phyloP scores from a whole-genome alignment of 2,329 filamentous ascomycete genomes.

The Fusarium pseudocircinatum region DNA sequence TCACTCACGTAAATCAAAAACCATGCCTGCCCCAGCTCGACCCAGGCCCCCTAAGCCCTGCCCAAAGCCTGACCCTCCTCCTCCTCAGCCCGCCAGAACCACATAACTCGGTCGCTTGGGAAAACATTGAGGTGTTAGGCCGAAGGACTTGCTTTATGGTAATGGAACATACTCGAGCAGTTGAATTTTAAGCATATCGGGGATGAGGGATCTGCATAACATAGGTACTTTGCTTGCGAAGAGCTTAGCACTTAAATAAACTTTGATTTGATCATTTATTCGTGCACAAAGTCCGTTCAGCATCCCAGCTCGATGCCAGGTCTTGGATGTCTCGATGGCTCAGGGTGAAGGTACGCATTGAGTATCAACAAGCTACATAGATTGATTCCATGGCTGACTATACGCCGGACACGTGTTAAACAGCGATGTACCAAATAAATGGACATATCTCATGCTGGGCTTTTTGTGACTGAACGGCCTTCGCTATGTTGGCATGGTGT shows the following conservation, averaged over 20 bases:
- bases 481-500: neutral
- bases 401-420: neutral
- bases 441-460: accelerated
- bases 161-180: neutral
- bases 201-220: too few relatives aligned
- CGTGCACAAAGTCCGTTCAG: neutral
- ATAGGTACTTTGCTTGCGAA: neutral
- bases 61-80: neutral
- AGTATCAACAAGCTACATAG: neutral
- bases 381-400: neutral
- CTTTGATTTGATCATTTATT: neutral
- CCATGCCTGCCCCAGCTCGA: neutral
- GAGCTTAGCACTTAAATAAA: neutral
- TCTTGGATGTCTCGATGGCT: neutral
- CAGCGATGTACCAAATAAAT: neutral
- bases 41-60: neutral
- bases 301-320: neutral
- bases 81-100: neutral
- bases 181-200: neutral
- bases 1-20: neutral
- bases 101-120: accelerated
- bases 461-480: neutral
- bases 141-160: neutral
- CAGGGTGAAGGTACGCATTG: neutral
- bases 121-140: neutral